A percentile compares a stretch with the other conserved stretches of the same genome.
Conservation (phyloP, 352 stramenopile species). For the Globisporangium perplexum region DNA sequence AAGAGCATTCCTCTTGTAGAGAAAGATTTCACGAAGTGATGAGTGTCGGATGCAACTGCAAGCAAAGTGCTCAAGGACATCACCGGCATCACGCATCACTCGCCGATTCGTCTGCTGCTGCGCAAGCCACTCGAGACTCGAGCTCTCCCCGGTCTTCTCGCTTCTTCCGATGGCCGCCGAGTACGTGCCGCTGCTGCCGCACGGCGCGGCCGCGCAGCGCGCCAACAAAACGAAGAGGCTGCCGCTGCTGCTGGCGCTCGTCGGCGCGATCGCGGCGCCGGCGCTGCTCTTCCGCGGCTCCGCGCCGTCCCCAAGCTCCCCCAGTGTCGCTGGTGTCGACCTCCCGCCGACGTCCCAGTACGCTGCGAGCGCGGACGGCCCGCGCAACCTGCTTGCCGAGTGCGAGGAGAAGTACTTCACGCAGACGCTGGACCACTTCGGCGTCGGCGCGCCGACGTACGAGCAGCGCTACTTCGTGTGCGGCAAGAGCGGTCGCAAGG, state of each 20-base stretch:
- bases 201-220: conserved; percentile 2
- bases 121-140: not conserved
- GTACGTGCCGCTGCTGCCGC: conserved; percentile 25
- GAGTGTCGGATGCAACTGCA: too few relatives aligned
- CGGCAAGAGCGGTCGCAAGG: conserved; percentile 49
- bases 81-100: not conserved
- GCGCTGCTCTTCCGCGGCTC: conserved; percentile 27
- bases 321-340: not conserved
- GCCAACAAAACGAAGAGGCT: conserved; percentile 13
- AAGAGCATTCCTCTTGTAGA: too few relatives aligned
- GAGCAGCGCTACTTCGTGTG: conserved; percentile 90
- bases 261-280: conserved; percentile 22
- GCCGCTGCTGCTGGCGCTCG: conserved; percentile 27
- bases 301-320: not conserved
- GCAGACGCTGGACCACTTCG: conserved; percentile 77
- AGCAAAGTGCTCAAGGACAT: not conserved
- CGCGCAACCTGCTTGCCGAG: conserved; percentile 39
- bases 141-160: not conserved
- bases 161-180: conserved; percentile 9
- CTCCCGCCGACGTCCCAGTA: conserved; percentile 8
- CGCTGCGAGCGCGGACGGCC: conserved; percentile 31
- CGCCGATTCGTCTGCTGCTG: not conserved
- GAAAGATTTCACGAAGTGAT: too few relatives aligned
- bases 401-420: conserved; percentile 72
- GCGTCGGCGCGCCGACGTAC: conserved; percentile 51